phyloP scores from a whole-genome alignment of 176 grass and related monocot species.

The Raddia distichophylla region DNA sequence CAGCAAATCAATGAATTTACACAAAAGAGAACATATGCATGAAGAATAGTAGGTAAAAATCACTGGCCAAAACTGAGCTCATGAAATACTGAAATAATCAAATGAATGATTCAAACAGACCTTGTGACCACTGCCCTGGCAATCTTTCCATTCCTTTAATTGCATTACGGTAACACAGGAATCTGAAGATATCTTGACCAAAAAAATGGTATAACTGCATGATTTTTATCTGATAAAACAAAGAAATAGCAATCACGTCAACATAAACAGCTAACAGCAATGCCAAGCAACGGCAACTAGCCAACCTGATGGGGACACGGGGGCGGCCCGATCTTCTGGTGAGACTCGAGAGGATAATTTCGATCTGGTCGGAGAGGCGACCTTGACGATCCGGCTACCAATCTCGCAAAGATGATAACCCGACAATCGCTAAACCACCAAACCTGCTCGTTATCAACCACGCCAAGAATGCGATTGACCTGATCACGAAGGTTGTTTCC shows the following conservation, averaged over 20 bases:
- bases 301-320: too few species aligned
- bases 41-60: slow-evolving; percentile 11
- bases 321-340: too few species aligned
- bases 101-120: slow-evolving; percentile 43
- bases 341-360: too few species aligned
- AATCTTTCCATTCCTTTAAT: slow-evolving; percentile 78
- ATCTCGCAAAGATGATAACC: too few species aligned
- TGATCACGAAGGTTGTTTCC: too few species aligned
- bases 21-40: background rate
- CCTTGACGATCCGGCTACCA: too few species aligned
- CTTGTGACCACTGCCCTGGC: slow-evolving; percentile 54
- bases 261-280: slow-evolving; percentile 25
- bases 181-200: slow-evolving; percentile 59
- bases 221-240: slow-evolving; percentile 8
- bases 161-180: slow-evolving; percentile 59
- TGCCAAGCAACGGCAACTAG: background rate
- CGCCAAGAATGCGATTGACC: too few species aligned
- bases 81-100: slow-evolving; percentile 6
- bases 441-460: too few species aligned
- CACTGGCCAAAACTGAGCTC: background rate
- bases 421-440: too few species aligned
- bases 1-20: slow-evolving; percentile 24
- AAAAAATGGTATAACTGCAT: slow-evolving; percentile 71
- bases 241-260: slow-evolving; percentile 1
- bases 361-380: too few species aligned